These are phyloP conservation scores for Elasticomyces elasticus DNA, from an alignment of 495 filamentous ascomycete genomes.

Conservation along the genomic window DNA sequence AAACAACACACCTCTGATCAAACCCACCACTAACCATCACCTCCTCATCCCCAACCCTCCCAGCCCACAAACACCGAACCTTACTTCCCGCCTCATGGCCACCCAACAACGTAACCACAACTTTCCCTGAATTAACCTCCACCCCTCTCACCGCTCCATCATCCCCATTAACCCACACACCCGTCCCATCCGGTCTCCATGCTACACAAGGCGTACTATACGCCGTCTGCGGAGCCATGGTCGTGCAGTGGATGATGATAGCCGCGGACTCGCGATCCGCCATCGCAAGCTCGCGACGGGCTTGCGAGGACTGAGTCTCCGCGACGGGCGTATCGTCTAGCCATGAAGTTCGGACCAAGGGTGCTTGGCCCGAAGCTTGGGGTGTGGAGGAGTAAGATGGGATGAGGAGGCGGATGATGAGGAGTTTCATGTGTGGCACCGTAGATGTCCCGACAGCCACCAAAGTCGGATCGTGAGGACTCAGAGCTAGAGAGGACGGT, in stretches of 20 bases:
- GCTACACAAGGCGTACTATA: slow-evolving; percentile 57
- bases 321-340: neutral
- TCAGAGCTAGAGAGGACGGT: slow-evolving; percentile 48
- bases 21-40: slow-evolving; percentile 60
- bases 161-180: slow-evolving; percentile 62
- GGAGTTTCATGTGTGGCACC: slow-evolving; percentile 55
- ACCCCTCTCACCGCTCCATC: slow-evolving; percentile 57
- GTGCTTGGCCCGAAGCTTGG: neutral
- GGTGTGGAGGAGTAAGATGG: slow-evolving; percentile 24
- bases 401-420: slow-evolving; percentile 51
- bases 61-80: slow-evolving; percentile 57
- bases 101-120: slow-evolving; percentile 40
- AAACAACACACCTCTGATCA: slow-evolving; percentile 53
- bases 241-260: slow-evolving; percentile 49
- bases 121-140: slow-evolving; percentile 52
- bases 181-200: slow-evolving; percentile 56
- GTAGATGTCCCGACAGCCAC: slow-evolving; percentile 54
- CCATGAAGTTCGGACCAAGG: slow-evolving; percentile 3
- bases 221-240: slow-evolving; percentile 55
- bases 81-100: slow-evolving; percentile 53
- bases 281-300: slow-evolving; percentile 38
- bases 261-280: slow-evolving; percentile 51
- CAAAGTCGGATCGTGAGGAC: slow-evolving; percentile 44
- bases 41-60: slow-evolving; percentile 42
- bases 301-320: slow-evolving; percentile 40